These are phyloP conservation scores for Pisolithus marmoratus DNA, from an alignment of 768 basidiomycete species.

Conservation along the genomic window DNA sequence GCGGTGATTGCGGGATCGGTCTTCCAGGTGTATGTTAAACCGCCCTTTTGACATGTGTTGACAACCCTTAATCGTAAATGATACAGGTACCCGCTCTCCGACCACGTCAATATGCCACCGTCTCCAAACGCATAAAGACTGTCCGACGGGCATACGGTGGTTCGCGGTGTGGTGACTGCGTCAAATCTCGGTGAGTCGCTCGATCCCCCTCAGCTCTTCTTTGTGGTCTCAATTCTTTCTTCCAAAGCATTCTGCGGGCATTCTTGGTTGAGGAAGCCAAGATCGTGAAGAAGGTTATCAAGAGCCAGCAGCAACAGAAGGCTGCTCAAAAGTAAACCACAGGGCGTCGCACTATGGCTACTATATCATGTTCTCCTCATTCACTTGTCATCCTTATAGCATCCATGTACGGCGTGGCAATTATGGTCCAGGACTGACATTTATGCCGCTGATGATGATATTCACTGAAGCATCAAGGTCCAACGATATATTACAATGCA, in stretches of 20 bases:
- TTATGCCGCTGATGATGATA: background rate
- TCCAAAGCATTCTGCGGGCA: conserved; percentile 86
- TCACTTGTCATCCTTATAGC: background rate
- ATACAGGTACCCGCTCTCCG: conserved; percentile 88
- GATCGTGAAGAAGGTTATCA: conserved; percentile 99
- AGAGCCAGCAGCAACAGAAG: conserved; percentile 74
- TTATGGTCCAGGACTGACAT: background rate
- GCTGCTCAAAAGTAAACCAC: conserved; percentile 18
- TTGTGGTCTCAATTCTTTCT: background rate
- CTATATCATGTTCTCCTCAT: background rate
- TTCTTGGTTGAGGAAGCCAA: conserved; percentile 99
- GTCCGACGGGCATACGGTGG: conserved; percentile 96
- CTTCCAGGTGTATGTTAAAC: conserved; percentile 79
- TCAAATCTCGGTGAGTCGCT: conserved; percentile 78
- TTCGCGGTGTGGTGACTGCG: conserved; percentile 93
- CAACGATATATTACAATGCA: no score
- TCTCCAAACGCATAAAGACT: conserved; percentile 97
- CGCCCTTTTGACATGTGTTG: background rate
- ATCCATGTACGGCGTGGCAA: background rate
- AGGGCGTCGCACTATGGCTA: background rate
- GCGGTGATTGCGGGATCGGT: conserved; percentile 95
- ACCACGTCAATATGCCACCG: conserved; percentile 90
- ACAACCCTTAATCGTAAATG: background rate
- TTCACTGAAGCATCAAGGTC: no score
- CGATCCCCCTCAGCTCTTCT: background rate